Base-by-base conservation (phyloP, 306 rosid genomes). In the Abrus precatorius region DNA sequence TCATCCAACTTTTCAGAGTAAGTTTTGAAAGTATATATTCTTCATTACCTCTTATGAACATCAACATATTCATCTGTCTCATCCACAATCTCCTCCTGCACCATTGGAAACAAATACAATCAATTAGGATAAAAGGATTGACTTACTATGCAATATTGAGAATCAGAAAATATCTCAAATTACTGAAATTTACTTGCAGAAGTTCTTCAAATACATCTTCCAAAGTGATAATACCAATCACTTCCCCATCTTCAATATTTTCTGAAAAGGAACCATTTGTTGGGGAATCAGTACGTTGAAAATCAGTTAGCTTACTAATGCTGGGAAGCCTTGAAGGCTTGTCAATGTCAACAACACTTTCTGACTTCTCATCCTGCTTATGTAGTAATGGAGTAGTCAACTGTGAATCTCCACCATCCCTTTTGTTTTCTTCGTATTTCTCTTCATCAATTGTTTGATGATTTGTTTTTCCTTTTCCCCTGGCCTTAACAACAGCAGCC, bases 181-280 rank as follows among this genome's bases (percentile, higher is more conserved):
- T 47, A 84, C 45, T 44, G 55, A 52, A 66, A 40, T 65, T 78
- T 78, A 87, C 99, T 91, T 95, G 99, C 86, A 95, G 85, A 86
- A 95, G 99, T 88, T 95, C 99, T 88, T 95, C 99, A 79, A 95
- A 93, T 71, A 95, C 97, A 88, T 95, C 99, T 87, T 95, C 99
- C 34, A 95, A 84, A 60, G 99, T 95, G 89, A 95, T 95, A 73
- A 95, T 93, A 67, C 99, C 99, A 82, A 95, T 86, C 61, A 95
- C 98, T 82, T 96, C 97, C 49, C 94, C 97, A 75, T 92, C 97
- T 83, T 96, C 98, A 29, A 89, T 85, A 84, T 86, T 97, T 79
- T 90, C 97, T 0, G 87, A 70, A 44, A 49, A 56, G 76, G 77
- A 84, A 81, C 82, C 89, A 77, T 67, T 87, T 75, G 69, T 75